Percentiles rank a stretch among this genome's conserved stretches.
These are phyloP conservation scores for Ophiostoma ulmi DNA, from an alignment of 2,329 filamentous ascomycete species.

Conservation along the genomic window DNA sequence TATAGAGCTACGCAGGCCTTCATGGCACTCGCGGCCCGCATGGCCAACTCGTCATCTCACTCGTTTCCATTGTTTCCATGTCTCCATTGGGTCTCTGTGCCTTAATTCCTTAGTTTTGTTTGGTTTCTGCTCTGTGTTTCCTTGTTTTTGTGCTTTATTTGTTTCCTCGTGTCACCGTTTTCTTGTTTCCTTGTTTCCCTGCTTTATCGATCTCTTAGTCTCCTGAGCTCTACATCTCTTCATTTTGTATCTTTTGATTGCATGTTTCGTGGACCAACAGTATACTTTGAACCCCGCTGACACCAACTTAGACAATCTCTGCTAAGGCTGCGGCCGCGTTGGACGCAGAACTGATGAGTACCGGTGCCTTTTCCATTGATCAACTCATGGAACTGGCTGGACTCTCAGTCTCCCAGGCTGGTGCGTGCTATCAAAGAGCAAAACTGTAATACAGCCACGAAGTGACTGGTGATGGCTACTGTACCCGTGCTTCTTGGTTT, in stretches of 20 bases:
- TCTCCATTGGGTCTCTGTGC: no score
- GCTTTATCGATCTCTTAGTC: background rate
- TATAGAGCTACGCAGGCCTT: no score
- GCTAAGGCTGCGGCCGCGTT: conserved; percentile 83
- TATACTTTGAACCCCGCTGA: background rate
- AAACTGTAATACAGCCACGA: background rate
- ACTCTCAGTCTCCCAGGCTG: conserved; percentile 83
- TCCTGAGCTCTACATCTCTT: no score
- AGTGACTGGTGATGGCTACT: background rate
- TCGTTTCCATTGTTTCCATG: no score
- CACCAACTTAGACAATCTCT: conserved; percentile 62
- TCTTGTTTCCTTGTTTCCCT: background rate
- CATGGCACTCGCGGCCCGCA: no score
- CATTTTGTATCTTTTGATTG: no score
- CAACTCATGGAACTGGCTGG: conserved; percentile 97
- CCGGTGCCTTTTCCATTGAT: conserved; percentile 82
- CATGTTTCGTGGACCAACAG: no score
- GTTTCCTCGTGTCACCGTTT: no score
- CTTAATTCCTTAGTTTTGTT: no score
- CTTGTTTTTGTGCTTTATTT: no score
- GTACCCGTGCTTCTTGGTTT: background rate
- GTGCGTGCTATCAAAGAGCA: conserved; percentile 39
- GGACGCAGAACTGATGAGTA: conserved; percentile 90
- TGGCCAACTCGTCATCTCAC: background rate
- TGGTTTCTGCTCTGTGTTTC: no score